A percentile compares a stretch with the other conserved stretches of the same genome.
Evolutionary conservation across 2,329 filamentous ascomycete species (phyloP).

Genomic region (Trichoderma harzianum): DNA sequence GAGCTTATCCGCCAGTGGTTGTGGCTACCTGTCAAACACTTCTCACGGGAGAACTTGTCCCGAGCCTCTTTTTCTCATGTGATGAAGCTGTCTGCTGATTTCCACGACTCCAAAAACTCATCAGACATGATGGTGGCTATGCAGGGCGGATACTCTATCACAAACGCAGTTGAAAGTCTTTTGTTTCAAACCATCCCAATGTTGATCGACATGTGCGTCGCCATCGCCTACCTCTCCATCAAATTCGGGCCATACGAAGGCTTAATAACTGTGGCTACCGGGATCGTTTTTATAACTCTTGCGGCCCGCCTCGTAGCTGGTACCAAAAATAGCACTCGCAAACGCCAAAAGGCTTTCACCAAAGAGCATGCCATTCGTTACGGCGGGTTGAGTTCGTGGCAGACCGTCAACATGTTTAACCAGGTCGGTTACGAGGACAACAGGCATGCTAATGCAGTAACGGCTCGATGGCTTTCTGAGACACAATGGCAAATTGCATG

Average conservation of each 20-base stretch:
- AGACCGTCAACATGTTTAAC: conserved; percentile 58
- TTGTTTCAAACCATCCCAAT: conserved; percentile 58
- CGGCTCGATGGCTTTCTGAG: conserved; percentile 37
- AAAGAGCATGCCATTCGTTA: conserved; percentile 55
- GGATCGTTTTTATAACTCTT: conserved; percentile 53
- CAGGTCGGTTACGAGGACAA: conserved; percentile 55
- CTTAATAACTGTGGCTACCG: conserved; percentile 58
- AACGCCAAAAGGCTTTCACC: conserved; percentile 52
- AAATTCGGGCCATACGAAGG: conserved; percentile 60
- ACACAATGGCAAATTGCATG: conserved; percentile 42
- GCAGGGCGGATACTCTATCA: conserved; percentile 50
- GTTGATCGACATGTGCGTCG: conserved; percentile 57
- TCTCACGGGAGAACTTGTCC: conserved; percentile 52
- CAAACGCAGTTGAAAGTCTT: conserved; percentile 55
- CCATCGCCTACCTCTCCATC: conserved; percentile 57
- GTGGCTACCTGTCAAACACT: conserved; percentile 57
- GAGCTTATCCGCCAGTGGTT: conserved; percentile 53
- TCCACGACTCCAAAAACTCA: conserved; percentile 58
- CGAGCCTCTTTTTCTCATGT: conserved; percentile 57
- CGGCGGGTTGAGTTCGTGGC: conserved; percentile 56
- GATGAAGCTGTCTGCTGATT: conserved; percentile 58
- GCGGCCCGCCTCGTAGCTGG: conserved; percentile 50
- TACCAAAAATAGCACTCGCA: conserved; percentile 45
- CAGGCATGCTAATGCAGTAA: conserved; percentile 51
- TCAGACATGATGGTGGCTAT: conserved; percentile 58